Base-by-base conservation (phyloP, 345 rosid genomes). In the Melastoma malabathricum region DNA sequence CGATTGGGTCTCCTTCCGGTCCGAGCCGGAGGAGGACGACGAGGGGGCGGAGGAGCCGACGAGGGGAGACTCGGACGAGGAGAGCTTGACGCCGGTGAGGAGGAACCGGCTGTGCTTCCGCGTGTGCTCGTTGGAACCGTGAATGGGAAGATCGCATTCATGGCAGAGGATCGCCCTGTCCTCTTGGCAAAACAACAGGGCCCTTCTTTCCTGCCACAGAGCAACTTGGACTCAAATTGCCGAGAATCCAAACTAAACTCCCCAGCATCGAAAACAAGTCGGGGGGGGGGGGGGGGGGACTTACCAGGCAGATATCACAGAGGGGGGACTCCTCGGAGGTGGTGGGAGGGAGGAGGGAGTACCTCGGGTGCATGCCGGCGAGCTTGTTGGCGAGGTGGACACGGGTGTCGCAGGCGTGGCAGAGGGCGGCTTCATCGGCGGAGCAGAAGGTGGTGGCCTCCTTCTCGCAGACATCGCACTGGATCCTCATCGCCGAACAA, bases 381-480 rank as follows among this genome's bases (percentile, higher is more conserved):
- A 92, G 89, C 70, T 84, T 86, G 71, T 90, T 86, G 54, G 89
- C 95, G 50, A 76, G 89, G 68, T 90, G 98, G 64, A 90, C 96
- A 3, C 77, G 68, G 69, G 69, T 82, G 76, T 84, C 97, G 45
- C 96, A 87, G 51, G 51, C 46, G 48, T 66, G 68, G 50, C 96
- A 87, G 14, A 87, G 82, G 29, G 88, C 83, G 0, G 94, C 97
- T 63, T 84, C 97, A 62, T 88, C 97, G 46, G 94, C 94, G 49
- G 81, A 76, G 68, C 97, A 88, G 55, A 77, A 88, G 64, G 84
- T 84, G 52, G 84, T 64, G 20, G 94, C 97, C 22, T 70, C 67
- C 58, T 72, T 78, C 48, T 57, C 72, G 61, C 97, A 88, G 34
- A 82, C 90, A 68, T 88, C 94, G 69, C 97, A 88, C 74, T 69